Evolutionary conservation across 2,329 filamentous ascomycete species (phyloP).

Genomic region (Paracoccidioides lutzii): DNA sequence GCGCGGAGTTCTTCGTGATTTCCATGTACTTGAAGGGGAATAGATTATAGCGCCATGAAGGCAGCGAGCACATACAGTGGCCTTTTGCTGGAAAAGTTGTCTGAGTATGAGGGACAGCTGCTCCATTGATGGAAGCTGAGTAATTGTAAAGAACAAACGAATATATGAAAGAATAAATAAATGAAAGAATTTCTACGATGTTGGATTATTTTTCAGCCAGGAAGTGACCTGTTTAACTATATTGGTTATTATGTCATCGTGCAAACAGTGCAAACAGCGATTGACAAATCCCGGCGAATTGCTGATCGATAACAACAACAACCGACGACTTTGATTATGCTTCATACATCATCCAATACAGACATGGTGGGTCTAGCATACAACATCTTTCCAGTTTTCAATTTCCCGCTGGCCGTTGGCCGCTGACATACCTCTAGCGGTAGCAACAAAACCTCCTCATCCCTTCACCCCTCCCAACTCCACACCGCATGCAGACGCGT

Average conservation of each 20-base stretch:
- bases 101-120: slow-evolving; percentile 1
- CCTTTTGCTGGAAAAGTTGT: background rate
- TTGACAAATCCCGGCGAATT: slow-evolving; percentile 9
- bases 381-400: background rate
- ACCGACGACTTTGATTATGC: background rate
- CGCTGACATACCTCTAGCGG: background rate
- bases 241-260: slow-evolving; percentile 22
- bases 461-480: slow-evolving; percentile 8
- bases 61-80: slow-evolving; percentile 4
- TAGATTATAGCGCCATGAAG: background rate
- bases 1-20: background rate
- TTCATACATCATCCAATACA: background rate
- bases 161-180: no score
- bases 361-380: background rate
- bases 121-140: slow-evolving; percentile 5
- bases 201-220: background rate
- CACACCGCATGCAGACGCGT: slow-evolving; percentile 8
- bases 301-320: slow-evolving; percentile 3
- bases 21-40: background rate
- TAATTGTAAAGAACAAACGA: background rate
- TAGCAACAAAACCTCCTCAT: background rate
- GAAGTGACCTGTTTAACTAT: slow-evolving; percentile 11
- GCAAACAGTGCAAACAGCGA: slow-evolving; percentile 27
- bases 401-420: background rate
- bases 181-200: no score